Evolutionary conservation across 108 stramenopile species (phyloP).

Genomic region (Conticribra guillardii): DNA sequence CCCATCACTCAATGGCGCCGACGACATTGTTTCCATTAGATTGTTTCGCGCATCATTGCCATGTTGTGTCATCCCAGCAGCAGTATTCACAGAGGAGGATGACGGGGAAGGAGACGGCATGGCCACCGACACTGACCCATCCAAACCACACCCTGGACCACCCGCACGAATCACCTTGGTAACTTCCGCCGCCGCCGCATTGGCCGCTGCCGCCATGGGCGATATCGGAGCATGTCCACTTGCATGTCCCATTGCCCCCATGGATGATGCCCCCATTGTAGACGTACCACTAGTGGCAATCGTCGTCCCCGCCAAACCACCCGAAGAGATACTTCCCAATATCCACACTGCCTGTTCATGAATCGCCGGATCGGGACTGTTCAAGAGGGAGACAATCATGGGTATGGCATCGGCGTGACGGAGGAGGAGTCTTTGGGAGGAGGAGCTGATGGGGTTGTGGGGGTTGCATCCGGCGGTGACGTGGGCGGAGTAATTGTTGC

Average conservation of each 20-base stretch:
- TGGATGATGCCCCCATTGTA: too few relatives aligned
- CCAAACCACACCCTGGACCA: neutral
- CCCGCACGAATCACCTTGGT: neutral
- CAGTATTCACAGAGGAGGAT: constrained; percentile 3
- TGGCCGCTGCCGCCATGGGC: constrained; percentile 11
- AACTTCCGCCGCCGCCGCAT: neutral
- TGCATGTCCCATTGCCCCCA: too few relatives aligned
- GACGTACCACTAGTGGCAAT: too few relatives aligned
- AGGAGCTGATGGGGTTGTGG: constrained; percentile 51
- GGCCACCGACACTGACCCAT: neutral
- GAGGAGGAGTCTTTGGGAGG: constrained; percentile 77
- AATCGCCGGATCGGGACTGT: constrained; percentile 66
- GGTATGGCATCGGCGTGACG: constrained; percentile 87
- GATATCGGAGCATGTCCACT: neutral
- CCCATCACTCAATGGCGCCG: neutral
- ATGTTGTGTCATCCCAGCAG: neutral
- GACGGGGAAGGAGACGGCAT: neutral
- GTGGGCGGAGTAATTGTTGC: neutral
- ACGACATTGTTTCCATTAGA: neutral
- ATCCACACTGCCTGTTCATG: constrained; percentile 89
- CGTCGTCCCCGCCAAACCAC: constrained; percentile 53
- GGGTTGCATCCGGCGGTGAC: constrained; percentile 12
- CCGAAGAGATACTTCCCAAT: constrained; percentile 80
- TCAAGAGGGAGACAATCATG: constrained; percentile 75
- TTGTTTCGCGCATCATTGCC: neutral